Conservation (phyloP, 345 rosid genomes). For the Brassica carinata region DNA sequence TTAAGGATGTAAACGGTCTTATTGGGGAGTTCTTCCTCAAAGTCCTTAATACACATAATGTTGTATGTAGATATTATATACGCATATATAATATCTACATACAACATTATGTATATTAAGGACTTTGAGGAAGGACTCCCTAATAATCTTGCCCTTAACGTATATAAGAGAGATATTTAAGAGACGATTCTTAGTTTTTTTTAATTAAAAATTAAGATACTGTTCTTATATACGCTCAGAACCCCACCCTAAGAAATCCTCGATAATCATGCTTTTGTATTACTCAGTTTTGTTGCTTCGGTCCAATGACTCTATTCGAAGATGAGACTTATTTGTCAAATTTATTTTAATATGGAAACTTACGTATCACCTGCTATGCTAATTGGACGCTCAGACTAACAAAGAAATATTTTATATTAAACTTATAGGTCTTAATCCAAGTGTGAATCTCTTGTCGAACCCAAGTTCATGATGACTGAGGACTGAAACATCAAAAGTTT, state of each 20-base stretch:
- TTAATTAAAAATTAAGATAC: too few relatives aligned
- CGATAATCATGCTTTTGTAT: background rate
- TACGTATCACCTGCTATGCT: background rate
- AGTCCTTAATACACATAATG: too few relatives aligned
- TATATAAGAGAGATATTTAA: too few relatives aligned
- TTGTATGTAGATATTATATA: too few relatives aligned
- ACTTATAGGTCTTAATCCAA: background rate
- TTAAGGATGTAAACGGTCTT: background rate
- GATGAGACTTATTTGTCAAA: background rate
- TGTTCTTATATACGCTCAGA: too few relatives aligned
- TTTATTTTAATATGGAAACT: background rate
- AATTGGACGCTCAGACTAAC: background rate
- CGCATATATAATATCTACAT: too few relatives aligned
- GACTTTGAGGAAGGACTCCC: too few relatives aligned
- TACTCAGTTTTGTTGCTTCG: background rate
- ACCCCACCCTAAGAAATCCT: too few relatives aligned
- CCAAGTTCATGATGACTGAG: slow-evolving; percentile 7
- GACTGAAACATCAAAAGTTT: background rate
- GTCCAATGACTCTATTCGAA: background rate
- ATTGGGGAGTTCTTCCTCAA: too few relatives aligned
- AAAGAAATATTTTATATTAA: background rate
- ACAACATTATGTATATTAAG: too few relatives aligned
- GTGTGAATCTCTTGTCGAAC: slow-evolving; percentile 5
- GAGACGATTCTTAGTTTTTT: too few relatives aligned
- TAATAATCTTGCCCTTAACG: too few relatives aligned